Base-by-base conservation (phyloP, 306 rosid species). In the Trichosanthes cucumerina region DNA sequence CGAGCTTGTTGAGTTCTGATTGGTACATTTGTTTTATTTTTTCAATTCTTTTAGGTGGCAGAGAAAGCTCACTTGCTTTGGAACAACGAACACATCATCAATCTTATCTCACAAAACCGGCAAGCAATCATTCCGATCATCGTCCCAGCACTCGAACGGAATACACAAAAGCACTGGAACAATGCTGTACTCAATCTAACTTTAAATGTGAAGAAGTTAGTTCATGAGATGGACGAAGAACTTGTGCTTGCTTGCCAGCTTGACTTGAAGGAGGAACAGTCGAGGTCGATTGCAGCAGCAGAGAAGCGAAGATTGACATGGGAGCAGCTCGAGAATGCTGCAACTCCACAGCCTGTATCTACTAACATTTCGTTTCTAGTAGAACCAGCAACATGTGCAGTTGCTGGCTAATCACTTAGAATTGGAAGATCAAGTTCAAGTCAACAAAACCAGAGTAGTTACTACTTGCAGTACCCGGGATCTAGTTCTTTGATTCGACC, bases 171-270 rank as follows among this genome's bases (percentile, higher is more conserved):
- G 66, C 99, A 96, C 80, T 96, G 99, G 99, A 96, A 92, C 60
- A 97, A 96, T 73, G 93, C 98, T 36, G 98, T 96, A 82, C 91
- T 96, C 69, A 96, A 92, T 85, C 88, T 92, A 81, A 92, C 98
- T 44, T 83, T 88, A 83, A 92, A 92, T 74, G 87, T 96, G 78
- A 88, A 81, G 85, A 92, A 91, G 87, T 86, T 89, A 80, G 86
- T 96, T 39, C 78, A 81, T 14, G 97, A 92, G 83, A 96, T 96
- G 92, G 99, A 96, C 7, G 97, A 91, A 81, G 98, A 92, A 70
- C 88, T 92, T 16, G 93, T 86, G 24, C 84, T 85, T 3, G 86
- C 93, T 56, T 91, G 93, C 87, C 97, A 96, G 88, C 88, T 76
- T 64, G 88, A 84, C 71, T 87, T 84, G 71, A 96, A 96, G 78